Conservation (phyloP, 257 asterid genomes). For the Solanum acaule region DNA sequence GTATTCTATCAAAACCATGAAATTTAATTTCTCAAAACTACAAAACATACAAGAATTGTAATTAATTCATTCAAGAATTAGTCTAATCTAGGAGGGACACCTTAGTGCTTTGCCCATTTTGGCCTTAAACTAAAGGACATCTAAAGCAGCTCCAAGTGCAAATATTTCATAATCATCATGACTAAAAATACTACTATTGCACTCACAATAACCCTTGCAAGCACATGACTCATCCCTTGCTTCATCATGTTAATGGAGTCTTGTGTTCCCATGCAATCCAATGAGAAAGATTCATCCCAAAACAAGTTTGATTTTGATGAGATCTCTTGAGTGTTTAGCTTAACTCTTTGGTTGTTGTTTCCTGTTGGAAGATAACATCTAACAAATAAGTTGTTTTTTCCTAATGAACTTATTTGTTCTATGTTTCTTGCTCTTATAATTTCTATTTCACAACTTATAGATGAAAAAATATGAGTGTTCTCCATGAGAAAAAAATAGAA, state of each 20-base stretch:
- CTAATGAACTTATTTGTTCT: no score
- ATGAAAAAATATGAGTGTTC: neutral
- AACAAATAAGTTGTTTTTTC: slow-evolving; percentile 23
- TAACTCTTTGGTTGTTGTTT: slow-evolving; percentile 24
- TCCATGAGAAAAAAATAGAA: slow-evolving; percentile 8
- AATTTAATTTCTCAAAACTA: neutral
- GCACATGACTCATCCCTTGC: slow-evolving; percentile 13
- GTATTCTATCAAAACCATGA: neutral
- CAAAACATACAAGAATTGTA: neutral
- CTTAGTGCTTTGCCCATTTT: neutral
- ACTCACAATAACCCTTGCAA: slow-evolving; percentile 3
- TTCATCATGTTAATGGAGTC: slow-evolving; percentile 24
- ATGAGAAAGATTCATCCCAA: slow-evolving; percentile 46
- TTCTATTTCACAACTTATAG: slow-evolving; percentile 21
- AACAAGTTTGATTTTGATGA: slow-evolving; percentile 24
- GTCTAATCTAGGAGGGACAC: neutral
- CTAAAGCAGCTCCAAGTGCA: slow-evolving; percentile 34
- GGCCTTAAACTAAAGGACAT: slow-evolving; percentile 4
- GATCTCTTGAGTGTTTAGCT: slow-evolving; percentile 34
- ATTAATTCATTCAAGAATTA: neutral
- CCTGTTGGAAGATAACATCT: slow-evolving; percentile 53
- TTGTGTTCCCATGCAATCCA: slow-evolving; percentile 37
- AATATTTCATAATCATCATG: slow-evolving; percentile 10
- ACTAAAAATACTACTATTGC: neutral
- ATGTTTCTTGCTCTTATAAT: slow-evolving; percentile 5